These are phyloP conservation scores for Diaporthe vexans DNA, from an alignment of 2,329 filamentous ascomycete genomes.

Conservation along the genomic window DNA sequence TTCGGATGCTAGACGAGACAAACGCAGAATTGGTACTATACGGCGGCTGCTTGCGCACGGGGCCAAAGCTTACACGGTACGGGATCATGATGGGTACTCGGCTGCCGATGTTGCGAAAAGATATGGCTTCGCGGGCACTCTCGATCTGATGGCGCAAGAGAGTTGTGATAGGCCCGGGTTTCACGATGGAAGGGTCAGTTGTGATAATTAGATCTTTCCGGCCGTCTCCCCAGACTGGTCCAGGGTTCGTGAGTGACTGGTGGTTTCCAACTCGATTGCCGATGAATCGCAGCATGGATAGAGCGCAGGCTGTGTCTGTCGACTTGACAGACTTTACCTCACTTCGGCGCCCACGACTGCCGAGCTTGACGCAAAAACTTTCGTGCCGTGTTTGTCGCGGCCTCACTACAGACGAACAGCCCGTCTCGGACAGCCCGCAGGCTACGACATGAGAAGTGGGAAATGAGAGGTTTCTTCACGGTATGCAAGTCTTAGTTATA, in stretches of 20 bases:
- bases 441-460: neutral
- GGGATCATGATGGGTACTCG: neutral
- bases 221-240: neutral
- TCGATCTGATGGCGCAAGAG: neutral
- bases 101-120: neutral
- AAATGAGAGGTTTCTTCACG: neutral
- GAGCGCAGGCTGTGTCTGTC: neutral
- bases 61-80: neutral
- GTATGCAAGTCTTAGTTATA: conserved; percentile 20
- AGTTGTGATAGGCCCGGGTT: neutral
- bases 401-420: neutral
- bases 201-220: neutral
- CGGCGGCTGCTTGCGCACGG: neutral
- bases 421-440: conserved; percentile 9
- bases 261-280: neutral
- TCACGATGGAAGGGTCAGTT: neutral
- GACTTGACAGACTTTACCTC: neutral
- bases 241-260: neutral
- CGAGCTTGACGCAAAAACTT: neutral
- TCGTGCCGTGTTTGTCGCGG: neutral
- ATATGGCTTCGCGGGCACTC: too few species aligned
- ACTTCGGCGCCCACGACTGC: neutral
- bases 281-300: neutral
- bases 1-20: too few species aligned
- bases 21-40: neutral